Conservation (phyloP, 768 basidiomycete species). For the Sporobolomyces pararoseus region DNA sequence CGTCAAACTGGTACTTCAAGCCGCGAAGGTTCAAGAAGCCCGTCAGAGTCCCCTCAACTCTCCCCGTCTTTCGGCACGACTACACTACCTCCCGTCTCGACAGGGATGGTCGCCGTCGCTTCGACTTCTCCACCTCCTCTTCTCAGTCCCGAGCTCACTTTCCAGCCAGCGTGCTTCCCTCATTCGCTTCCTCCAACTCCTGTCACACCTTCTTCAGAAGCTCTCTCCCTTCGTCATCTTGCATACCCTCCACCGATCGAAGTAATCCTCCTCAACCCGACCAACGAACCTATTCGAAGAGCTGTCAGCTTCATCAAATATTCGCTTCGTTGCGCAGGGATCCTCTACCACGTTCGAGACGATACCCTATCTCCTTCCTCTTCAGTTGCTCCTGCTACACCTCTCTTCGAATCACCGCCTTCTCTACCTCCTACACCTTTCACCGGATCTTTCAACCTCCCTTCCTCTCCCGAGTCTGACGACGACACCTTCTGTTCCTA, state of each 20-base stretch:
- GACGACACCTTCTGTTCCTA: slow-evolving; percentile 26
- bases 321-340: slow-evolving; percentile 46
- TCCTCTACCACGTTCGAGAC: slow-evolving; percentile 46
- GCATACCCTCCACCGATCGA: slow-evolving; percentile 30
- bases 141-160: slow-evolving; percentile 3
- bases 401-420: neutral
- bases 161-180: neutral
- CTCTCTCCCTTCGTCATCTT: neutral
- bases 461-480: neutral
- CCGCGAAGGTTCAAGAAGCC: neutral
- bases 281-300: slow-evolving; percentile 43
- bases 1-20: no score
- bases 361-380: slow-evolving; percentile 1
- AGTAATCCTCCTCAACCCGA: slow-evolving; percentile 44
- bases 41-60: neutral
- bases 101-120: neutral
- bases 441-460: slow-evolving; percentile 17
- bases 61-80: neutral
- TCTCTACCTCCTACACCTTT: slow-evolving; percentile 22
- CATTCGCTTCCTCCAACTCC: slow-evolving; percentile 14
- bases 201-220: neutral
- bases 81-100: neutral
- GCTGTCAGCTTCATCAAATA: slow-evolving; percentile 48
- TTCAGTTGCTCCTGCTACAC: neutral
- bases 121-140: neutral